Percentiles rank a stretch among this genome's conserved stretches.
phyloP scores from a whole-genome alignment of 768 basidiomycete genomes.

The Gymnopilus dilepis region DNA sequence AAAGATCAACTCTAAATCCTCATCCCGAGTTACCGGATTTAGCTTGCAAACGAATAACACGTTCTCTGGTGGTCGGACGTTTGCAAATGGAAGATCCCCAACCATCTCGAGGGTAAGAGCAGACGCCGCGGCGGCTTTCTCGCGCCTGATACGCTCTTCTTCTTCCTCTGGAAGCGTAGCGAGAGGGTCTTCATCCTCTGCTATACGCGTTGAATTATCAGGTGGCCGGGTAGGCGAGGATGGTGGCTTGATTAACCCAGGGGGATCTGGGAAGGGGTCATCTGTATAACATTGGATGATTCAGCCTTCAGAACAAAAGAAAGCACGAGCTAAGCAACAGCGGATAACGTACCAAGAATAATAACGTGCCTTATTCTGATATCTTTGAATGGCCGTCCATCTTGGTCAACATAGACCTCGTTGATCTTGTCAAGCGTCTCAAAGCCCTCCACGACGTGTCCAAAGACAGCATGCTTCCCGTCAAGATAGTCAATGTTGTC shows the following conservation, averaged over 20 bases:
- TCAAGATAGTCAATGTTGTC: conserved; percentile 96
- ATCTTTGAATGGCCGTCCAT: conserved; percentile 92
- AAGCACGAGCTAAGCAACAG: neutral
- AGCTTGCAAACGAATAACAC: conserved; percentile 99
- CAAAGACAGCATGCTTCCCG: conserved; percentile 91
- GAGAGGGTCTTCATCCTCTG: conserved; percentile 92
- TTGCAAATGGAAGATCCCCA: conserved; percentile 97
- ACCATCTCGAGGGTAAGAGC: conserved; percentile 99
- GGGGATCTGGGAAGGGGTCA: conserved; percentile 93
- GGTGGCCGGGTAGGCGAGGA: conserved; percentile 81
- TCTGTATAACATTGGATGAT: conserved; percentile 56
- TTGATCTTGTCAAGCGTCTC: conserved; percentile 94
- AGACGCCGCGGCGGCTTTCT: conserved; percentile 89
- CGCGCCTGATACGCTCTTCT: conserved; percentile 78
- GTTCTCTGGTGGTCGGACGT: conserved; percentile 97
- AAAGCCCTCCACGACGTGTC: conserved; percentile 92
- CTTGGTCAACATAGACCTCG: conserved; percentile 87
- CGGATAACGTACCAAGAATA: conserved; percentile 69
- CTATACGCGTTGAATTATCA: conserved; percentile 88
- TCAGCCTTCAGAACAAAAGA: conserved; percentile 19
- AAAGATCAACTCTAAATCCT: conserved; percentile 97
- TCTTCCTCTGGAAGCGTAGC: conserved; percentile 86
- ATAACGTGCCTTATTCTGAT: conserved; percentile 95
- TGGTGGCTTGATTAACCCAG: conserved; percentile 72
- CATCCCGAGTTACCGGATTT: conserved; percentile 93